Percentiles rank a stretch among this genome's conserved stretches.
Conservation (phyloP, 2,329 filamentous ascomycete species). For the Xylariaceae sp. region DNA sequence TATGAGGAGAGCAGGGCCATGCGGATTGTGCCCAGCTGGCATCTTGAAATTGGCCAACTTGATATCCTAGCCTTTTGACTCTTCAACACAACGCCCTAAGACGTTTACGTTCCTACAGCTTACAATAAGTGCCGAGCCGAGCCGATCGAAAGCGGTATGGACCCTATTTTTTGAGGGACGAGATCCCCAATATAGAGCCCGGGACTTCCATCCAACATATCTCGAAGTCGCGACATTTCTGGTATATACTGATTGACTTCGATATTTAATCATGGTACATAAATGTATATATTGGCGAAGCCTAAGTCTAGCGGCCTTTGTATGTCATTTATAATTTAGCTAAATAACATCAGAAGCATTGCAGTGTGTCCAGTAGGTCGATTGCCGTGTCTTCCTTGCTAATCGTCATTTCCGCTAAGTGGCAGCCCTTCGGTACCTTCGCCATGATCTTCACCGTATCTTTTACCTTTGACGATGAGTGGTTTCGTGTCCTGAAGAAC, state of each 20-base stretch:
- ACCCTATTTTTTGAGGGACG: background rate
- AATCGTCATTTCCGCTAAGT: constrained; percentile 37
- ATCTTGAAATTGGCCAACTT: background rate
- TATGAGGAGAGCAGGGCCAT: background rate
- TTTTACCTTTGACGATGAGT: constrained; percentile 35
- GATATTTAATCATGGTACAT: constrained; percentile 3
- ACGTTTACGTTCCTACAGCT: background rate
- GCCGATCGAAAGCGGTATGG: background rate
- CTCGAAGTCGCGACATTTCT: background rate
- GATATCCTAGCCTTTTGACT: background rate
- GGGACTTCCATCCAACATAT: background rate
- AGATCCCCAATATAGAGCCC: background rate
- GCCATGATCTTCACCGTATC: constrained; percentile 38
- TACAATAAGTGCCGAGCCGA: constrained; percentile 10
- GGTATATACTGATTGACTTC: constrained; percentile 2
- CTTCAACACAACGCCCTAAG: background rate
- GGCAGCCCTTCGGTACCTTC: constrained; percentile 34
- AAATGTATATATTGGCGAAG: background rate
- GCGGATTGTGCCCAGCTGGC: background rate
- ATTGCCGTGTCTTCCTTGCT: too few species aligned
- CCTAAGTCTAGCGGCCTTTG: too few species aligned
- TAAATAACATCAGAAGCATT: too few species aligned
- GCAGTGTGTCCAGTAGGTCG: too few species aligned
- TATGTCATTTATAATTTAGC: too few species aligned
- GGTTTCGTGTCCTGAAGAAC: constrained; percentile 47